These are phyloP conservation scores for Scleromitrula shiraiana DNA, from an alignment of 2,329 filamentous ascomycete genomes.

Conservation along the genomic window DNA sequence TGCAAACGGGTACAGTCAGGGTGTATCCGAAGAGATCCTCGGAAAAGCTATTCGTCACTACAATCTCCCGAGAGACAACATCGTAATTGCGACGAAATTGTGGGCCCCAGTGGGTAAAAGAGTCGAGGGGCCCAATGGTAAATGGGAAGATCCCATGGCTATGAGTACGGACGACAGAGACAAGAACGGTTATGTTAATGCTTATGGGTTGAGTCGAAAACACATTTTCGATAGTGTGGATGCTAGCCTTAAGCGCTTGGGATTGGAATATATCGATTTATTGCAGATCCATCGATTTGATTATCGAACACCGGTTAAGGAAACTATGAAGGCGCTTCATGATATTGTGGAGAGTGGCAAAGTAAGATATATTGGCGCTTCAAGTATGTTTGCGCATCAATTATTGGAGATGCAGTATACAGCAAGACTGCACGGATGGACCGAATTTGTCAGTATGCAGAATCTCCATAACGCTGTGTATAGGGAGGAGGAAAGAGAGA, in stretches of 20 bases:
- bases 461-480: conserved; percentile 50
- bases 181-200: conserved; percentile 36
- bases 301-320: conserved; percentile 40
- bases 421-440: conserved; percentile 41
- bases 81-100: conserved; percentile 61
- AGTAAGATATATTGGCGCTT: conserved; percentile 42
- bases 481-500: conserved; percentile 47
- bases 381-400: conserved; percentile 28
- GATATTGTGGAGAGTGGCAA: conserved; percentile 50
- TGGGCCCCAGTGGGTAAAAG: conserved; percentile 27
- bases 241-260: conserved; percentile 43
- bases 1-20: conserved; percentile 44
- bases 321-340: conserved; percentile 53
- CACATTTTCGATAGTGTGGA: conserved; percentile 60
- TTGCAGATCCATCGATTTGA: conserved; percentile 54
- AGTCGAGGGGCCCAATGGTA: conserved; percentile 4
- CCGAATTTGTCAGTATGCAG: conserved; percentile 54
- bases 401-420: conserved; percentile 34
- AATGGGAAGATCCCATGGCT: conserved; percentile 9
- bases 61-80: conserved; percentile 53
- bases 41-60: conserved; percentile 54
- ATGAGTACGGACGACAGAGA: conserved; percentile 26
- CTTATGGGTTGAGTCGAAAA: conserved; percentile 49
- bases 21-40: conserved; percentile 32
- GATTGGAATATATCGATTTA: conserved; percentile 39